A percentile compares a stretch with the other conserved stretches of the same genome.
Evolutionary conservation across 2,329 filamentous ascomycete species (phyloP).

Genomic region (Xylaria sp.): DNA sequence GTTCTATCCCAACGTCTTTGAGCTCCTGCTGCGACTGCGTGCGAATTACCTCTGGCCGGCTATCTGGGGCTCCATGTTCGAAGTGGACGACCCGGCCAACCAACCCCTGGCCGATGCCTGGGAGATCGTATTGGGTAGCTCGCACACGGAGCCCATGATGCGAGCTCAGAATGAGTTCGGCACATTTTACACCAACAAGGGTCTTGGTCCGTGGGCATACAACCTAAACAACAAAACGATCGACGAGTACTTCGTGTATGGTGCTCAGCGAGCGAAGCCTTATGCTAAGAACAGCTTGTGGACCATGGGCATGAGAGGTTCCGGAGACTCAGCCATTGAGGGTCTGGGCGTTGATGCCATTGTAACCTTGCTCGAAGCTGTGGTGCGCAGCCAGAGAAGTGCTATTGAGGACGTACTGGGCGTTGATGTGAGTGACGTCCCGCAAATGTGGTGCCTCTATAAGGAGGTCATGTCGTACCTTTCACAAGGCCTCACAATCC

Average conservation of each 20-base stretch:
- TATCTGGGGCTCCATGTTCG: conserved; percentile 66
- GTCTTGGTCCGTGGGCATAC: conserved; percentile 60
- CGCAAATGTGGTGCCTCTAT: conserved; percentile 69
- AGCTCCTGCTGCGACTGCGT: conserved; percentile 61
- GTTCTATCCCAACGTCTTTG: conserved; percentile 66
- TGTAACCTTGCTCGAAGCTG: conserved; percentile 52
- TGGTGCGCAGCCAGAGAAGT: conserved; percentile 55
- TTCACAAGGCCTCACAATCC: conserved; percentile 54
- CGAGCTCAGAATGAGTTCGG: conserved; percentile 53
- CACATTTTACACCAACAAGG: conserved; percentile 40
- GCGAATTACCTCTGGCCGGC: conserved; percentile 75
- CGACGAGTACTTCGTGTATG: conserved; percentile 62
- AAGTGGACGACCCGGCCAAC: conserved; percentile 63
- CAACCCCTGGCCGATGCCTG: conserved; percentile 68
- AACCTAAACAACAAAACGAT: conserved; percentile 64
- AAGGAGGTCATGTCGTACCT: conserved; percentile 69
- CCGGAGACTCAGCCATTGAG: conserved; percentile 57
- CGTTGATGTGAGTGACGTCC: conserved; percentile 47
- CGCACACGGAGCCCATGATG: conserved; percentile 69
- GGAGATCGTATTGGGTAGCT: conserved; percentile 66
- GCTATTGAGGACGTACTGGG: conserved; percentile 54
- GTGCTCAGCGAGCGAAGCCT: conserved; percentile 57
- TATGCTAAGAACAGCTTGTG: conserved; percentile 61
- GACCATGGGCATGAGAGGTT: conserved; percentile 67
- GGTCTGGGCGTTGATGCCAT: conserved; percentile 52